phyloP scores from a whole-genome alignment of 257 asterid genomes.

The Solanum tacnaense region DNA sequence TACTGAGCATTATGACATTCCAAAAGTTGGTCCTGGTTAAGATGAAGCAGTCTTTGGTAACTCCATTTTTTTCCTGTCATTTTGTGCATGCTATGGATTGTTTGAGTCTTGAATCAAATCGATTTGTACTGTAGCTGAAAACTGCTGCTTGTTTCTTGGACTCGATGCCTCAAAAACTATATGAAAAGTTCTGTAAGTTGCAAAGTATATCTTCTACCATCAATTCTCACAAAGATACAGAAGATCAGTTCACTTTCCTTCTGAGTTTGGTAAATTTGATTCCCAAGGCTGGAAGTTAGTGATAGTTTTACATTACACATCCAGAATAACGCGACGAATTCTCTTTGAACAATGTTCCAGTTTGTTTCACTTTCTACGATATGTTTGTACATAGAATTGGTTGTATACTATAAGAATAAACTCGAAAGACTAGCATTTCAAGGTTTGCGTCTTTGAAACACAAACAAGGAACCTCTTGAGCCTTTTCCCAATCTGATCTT shows the following conservation, averaged over 20 bases:
- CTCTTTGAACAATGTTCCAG: not conserved
- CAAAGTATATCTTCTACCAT: no score
- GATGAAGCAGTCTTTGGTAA: not conserved
- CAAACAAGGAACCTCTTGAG: slow-evolving; percentile 78
- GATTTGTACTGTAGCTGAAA: not conserved
- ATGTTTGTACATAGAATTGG: not conserved
- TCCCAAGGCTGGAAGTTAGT: not conserved
- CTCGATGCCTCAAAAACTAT: not conserved
- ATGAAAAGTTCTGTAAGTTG: not conserved
- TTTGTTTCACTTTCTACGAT: not conserved
- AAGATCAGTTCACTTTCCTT: not conserved
- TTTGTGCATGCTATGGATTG: not conserved
- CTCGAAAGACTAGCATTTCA: not conserved
- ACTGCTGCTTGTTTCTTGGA: not conserved
- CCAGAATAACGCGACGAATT: not conserved
- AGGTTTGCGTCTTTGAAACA: slow-evolving; percentile 44
- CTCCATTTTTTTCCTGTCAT: not conserved
- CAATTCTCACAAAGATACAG: not conserved
- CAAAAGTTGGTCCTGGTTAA: slow-evolving; percentile 56
- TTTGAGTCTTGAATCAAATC: not conserved
- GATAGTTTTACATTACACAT: not conserved
- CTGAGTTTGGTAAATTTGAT: not conserved
- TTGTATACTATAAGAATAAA: not conserved
- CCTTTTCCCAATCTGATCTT: slow-evolving; percentile 81
- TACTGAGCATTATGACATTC: slow-evolving; percentile 48